A percentile compares a stretch with the other conserved stretches of the same genome.
Conservation (phyloP, 768 basidiomycete genomes). For the Chalciporus chontae region DNA sequence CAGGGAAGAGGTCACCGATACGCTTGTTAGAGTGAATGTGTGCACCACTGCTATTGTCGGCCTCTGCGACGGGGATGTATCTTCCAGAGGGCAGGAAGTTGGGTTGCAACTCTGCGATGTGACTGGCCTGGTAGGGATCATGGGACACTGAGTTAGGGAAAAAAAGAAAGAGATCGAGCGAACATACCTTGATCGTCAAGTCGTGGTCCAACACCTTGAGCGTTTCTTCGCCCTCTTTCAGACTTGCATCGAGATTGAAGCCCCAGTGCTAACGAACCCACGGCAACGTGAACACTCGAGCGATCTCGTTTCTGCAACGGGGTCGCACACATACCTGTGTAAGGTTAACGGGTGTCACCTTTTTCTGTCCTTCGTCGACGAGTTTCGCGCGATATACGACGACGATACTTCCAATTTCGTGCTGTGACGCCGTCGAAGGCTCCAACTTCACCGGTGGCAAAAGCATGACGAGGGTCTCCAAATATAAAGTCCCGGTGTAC, state of each 20-base stretch:
- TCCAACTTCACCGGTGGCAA: constrained; percentile 35
- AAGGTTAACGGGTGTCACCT: constrained; percentile 70
- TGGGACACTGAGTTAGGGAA: not conserved
- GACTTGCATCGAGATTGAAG: constrained; percentile 74
- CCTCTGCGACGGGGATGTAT: constrained; percentile 44
- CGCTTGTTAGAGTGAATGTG: constrained; percentile 48
- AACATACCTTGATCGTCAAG: constrained; percentile 37
- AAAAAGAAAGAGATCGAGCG: not conserved
- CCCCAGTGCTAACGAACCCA: constrained; percentile 62
- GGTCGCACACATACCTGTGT: constrained; percentile 53
- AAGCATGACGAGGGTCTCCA: constrained; percentile 56
- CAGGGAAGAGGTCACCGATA: constrained; percentile 58
- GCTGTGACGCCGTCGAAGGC: constrained; percentile 32
- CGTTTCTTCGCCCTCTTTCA: constrained; percentile 39
- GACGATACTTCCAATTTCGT: constrained; percentile 60
- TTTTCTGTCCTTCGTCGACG: constrained; percentile 36
- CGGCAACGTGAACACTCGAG: not conserved
- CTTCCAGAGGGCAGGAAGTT: constrained; percentile 51
- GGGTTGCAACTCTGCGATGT: constrained; percentile 49
- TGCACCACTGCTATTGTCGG: constrained; percentile 32
- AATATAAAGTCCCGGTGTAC: constrained; percentile 55
- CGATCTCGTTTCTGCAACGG: not conserved
- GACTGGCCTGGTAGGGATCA: constrained; percentile 42
- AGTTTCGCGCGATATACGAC: constrained; percentile 70
- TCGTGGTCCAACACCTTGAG: constrained; percentile 51